Evolutionary conservation across 192 early-diverging fungal genomes (phyloP).

Genomic region (Lobulomyces angularis): DNA sequence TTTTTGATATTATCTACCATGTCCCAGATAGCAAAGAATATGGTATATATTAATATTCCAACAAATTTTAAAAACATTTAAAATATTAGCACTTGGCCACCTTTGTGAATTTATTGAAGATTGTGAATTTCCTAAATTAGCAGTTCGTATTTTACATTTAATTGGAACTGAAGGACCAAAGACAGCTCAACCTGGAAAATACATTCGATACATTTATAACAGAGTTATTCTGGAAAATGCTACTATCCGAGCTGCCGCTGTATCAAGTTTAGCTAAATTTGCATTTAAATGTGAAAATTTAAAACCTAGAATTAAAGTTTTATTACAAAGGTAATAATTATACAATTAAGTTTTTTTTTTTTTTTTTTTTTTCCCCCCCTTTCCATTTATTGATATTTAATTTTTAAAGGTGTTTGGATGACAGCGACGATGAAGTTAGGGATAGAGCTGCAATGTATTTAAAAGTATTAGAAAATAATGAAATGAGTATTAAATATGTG

Average conservation of each 20-base stretch:
- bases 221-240: slow-evolving; percentile 95
- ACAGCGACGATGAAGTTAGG: slow-evolving; percentile 96
- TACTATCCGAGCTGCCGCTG: slow-evolving; percentile 89
- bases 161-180: slow-evolving; percentile 88
- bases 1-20: slow-evolving; percentile 87
- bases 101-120: slow-evolving; percentile 99
- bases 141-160: slow-evolving; percentile 91
- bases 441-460: slow-evolving; percentile 88
- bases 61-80: slow-evolving; percentile 1
- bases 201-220: slow-evolving; percentile 99
- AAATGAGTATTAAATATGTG: slow-evolving; percentile 53
- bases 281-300: slow-evolving; percentile 72
- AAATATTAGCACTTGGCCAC: slow-evolving; percentile 63
- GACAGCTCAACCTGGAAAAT: slow-evolving; percentile 82
- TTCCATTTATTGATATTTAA: background rate
- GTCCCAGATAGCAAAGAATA: slow-evolving; percentile 90
- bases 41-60: slow-evolving; percentile 23
- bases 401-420: slow-evolving; percentile 74
- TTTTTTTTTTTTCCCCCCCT: background rate
- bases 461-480: slow-evolving; percentile 57
- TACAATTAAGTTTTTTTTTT: slow-evolving; percentile 4
- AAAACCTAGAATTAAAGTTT: slow-evolving; percentile 47
- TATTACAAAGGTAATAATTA: slow-evolving; percentile 50
- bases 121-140: slow-evolving; percentile 96
- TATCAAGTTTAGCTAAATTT: slow-evolving; percentile 90